Evolutionary conservation across 805 yeast genomes (phyloP).

Genomic region (Komagataella pastoris): DNA sequence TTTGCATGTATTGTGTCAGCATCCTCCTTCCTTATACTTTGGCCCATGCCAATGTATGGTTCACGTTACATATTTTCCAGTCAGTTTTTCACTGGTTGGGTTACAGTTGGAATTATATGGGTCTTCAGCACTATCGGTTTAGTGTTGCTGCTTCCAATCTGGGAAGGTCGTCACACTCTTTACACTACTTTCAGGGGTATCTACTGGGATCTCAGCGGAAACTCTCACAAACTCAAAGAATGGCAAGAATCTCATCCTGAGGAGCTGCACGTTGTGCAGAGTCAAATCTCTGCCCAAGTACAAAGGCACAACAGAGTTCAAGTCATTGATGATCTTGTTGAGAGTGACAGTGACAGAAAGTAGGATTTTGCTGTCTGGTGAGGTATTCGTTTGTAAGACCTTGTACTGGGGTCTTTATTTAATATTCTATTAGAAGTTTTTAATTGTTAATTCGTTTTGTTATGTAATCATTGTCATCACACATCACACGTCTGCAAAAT

Average conservation of each 20-base stretch:
- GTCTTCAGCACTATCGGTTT: constrained; percentile 50
- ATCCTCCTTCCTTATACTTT: constrained; percentile 50
- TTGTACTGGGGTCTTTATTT: too few species aligned
- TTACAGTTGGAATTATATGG: constrained; percentile 74
- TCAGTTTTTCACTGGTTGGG: constrained; percentile 81
- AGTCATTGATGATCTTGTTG: constrained; percentile 7
- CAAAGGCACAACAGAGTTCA: constrained; percentile 13
- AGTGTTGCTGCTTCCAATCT: constrained; percentile 57
- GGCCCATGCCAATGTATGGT: constrained; percentile 97
- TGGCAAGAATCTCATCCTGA: constrained; percentile 75
- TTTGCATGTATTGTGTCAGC: constrained; percentile 48
- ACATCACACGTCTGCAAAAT: background rate
- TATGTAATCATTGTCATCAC: background rate
- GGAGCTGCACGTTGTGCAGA: constrained; percentile 56
- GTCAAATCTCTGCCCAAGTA: constrained; percentile 38
- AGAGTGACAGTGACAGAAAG: background rate
- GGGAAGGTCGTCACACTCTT: constrained; percentile 62
- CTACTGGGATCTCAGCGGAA: constrained; percentile 79
- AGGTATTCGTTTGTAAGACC: background rate
- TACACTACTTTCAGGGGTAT: constrained; percentile 58
- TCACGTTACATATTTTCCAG: constrained; percentile 61
- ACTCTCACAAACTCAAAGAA: constrained; percentile 51
- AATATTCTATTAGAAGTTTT: background rate
- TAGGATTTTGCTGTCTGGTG: background rate
- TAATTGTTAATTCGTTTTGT: background rate